Evolutionary conservation across 768 basidiomycete genomes (phyloP).

Genomic region (Rossbeevera mucosa): DNA sequence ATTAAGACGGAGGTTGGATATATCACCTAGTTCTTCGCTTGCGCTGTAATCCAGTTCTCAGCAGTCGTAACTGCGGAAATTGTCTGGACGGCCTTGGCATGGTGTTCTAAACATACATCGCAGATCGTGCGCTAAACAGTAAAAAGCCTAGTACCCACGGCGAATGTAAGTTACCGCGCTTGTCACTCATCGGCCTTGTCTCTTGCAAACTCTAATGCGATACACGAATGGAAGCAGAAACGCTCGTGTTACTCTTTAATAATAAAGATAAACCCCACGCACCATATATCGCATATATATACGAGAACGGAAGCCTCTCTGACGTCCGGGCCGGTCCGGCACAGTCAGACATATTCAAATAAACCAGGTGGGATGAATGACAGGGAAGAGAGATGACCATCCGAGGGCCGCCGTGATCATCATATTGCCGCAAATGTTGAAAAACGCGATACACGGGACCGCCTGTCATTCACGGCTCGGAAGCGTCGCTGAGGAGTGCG

Average conservation of each 20-base stretch:
- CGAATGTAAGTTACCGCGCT: background rate
- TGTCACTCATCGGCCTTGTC: background rate
- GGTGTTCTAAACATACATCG: conserved; percentile 10
- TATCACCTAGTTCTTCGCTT: conserved; percentile 3
- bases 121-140: conserved; percentile 17
- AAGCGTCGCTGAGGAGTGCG: conserved; percentile 1
- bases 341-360: conserved; percentile 2
- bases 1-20: conserved; percentile 27
- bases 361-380: conserved; percentile 1
- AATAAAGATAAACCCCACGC: conserved; percentile 8
- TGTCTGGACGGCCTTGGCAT: conserved; percentile 12
- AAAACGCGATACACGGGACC: background rate
- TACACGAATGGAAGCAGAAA: conserved; percentile 15
- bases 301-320: conserved; percentile 11
- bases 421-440: background rate
- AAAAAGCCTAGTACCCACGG: background rate
- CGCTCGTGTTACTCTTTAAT: background rate
- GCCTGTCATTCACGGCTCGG: background rate
- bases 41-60: background rate
- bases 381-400: conserved; percentile 1
- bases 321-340: conserved; percentile 14
- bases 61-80: conserved; percentile 24
- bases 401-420: background rate
- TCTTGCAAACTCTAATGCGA: conserved; percentile 17
- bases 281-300: conserved; percentile 5